Evolutionary conservation across 1,284 basidiomycete genomes (phyloP).

Genomic region (Apiotrichum porosum): DNA sequence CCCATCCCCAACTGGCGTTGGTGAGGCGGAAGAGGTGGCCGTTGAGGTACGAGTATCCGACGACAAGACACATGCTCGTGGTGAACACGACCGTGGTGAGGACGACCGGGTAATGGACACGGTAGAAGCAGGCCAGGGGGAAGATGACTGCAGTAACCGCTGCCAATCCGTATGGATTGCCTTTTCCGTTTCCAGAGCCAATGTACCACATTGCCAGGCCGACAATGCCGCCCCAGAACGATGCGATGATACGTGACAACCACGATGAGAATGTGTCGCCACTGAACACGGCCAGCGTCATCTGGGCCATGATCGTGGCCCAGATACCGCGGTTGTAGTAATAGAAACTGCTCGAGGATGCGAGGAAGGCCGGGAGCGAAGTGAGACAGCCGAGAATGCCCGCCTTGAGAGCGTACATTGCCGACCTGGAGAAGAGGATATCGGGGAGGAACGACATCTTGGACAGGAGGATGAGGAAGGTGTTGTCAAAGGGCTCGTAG

Average conservation of each 20-base stretch:
- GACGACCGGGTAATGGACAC: slow-evolving; percentile 69
- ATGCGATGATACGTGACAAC: slow-evolving; percentile 60
- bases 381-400: slow-evolving; percentile 59
- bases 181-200: slow-evolving; percentile 60
- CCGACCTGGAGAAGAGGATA: slow-evolving; percentile 41
- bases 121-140: slow-evolving; percentile 55
- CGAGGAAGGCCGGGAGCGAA: slow-evolving; percentile 38
- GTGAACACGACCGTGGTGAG: slow-evolving; percentile 66
- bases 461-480: slow-evolving; percentile 34
- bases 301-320: slow-evolving; percentile 34
- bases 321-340: slow-evolving; percentile 45
- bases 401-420: slow-evolving; percentile 72
- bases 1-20: slow-evolving; percentile 48
- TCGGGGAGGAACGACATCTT: slow-evolving; percentile 26
- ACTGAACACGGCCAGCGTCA: slow-evolving; percentile 15
- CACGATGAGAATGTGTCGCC: slow-evolving; percentile 72
- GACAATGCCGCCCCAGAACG: slow-evolving; percentile 63
- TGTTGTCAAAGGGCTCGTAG: slow-evolving; percentile 39
- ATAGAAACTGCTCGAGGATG: slow-evolving; percentile 38
- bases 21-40: slow-evolving; percentile 38
- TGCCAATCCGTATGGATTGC: slow-evolving; percentile 67
- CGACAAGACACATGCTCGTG: slow-evolving; percentile 64
- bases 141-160: slow-evolving; percentile 65
- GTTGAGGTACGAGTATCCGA: slow-evolving; percentile 57
- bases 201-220: slow-evolving; percentile 62